These are phyloP conservation scores for Paramecium tetraurelia DNA, from an alignment of 73 alveolate species.

Conservation along the genomic window DNA sequence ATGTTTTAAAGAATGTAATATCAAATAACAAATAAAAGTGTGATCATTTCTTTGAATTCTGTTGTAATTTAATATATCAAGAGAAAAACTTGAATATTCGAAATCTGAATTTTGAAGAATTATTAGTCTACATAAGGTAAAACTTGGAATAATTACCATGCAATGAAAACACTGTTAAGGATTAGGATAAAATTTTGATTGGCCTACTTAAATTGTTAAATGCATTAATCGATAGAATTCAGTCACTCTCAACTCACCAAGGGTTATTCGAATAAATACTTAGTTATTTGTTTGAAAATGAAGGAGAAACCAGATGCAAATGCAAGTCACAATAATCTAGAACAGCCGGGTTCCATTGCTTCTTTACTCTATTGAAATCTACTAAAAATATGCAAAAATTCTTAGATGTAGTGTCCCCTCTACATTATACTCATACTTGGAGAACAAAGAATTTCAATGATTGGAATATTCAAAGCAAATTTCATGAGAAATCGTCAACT, in stretches of 20 bases:
- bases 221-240: not conserved
- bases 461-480: conserved; percentile 52
- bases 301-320: conserved; percentile 48
- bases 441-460: conserved; percentile 49
- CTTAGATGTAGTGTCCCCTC: not conserved
- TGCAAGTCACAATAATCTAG: conserved; percentile 49
- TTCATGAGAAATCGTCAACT: conserved; percentile 64
- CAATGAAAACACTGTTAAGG: conserved; percentile 10
- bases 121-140: not conserved
- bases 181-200: conserved; percentile 33
- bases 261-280: conserved; percentile 32
- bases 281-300: not conserved
- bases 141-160: not conserved
- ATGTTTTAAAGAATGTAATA: not conserved
- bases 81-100: not conserved
- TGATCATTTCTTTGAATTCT: conserved; percentile 12
- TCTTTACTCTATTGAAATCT: not conserved
- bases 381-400: conserved; percentile 36
- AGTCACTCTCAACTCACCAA: not conserved
- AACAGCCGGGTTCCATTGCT: conserved; percentile 15
- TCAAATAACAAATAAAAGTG: not conserved
- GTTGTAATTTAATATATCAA: not conserved
- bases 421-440: conserved; percentile 33
- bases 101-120: not conserved
- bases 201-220: conserved; percentile 41